Percentiles rank a stretch among this genome's conserved stretches.
Evolutionary conservation across 2,329 filamentous ascomycete species (phyloP).

Genomic region (Rutstroemia sp.): DNA sequence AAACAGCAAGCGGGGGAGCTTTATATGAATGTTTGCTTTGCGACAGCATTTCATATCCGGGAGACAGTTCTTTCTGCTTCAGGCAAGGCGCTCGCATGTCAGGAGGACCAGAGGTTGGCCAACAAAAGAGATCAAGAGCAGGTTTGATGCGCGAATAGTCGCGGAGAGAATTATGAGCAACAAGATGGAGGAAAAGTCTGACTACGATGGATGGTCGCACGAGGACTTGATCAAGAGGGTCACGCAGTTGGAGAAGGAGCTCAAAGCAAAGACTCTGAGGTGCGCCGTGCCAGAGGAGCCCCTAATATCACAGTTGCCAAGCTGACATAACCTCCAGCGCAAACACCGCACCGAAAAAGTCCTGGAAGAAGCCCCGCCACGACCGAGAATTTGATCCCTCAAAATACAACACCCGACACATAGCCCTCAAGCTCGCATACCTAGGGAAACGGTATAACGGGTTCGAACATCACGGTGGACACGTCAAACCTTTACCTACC

Average conservation of each 20-base stretch:
- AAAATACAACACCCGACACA: constrained; percentile 73
- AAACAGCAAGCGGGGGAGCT: background rate
- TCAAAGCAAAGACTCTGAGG: constrained; percentile 42
- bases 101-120: background rate
- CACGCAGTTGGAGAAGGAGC: constrained; percentile 56
- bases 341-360: constrained; percentile 31
- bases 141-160: background rate
- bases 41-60: background rate
- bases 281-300: constrained; percentile 2
- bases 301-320: background rate
- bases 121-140: background rate
- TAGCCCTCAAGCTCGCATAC: constrained; percentile 92
- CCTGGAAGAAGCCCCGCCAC: constrained; percentile 28
- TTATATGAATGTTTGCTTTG: constrained; percentile 3
- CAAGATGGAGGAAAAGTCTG: constrained; percentile 24
- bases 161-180: constrained; percentile 4
- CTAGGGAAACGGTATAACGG: constrained; percentile 87
- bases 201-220: constrained; percentile 62
- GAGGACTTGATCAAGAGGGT: constrained; percentile 63
- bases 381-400: constrained; percentile 56
- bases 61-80: background rate
- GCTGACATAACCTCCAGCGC: constrained; percentile 7
- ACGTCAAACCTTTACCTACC: constrained; percentile 62
- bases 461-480: constrained; percentile 76
- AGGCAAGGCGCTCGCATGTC: background rate